Base-by-base conservation (phyloP, 2,329 filamentous ascomycete genomes). In the Onygenales sp. region DNA sequence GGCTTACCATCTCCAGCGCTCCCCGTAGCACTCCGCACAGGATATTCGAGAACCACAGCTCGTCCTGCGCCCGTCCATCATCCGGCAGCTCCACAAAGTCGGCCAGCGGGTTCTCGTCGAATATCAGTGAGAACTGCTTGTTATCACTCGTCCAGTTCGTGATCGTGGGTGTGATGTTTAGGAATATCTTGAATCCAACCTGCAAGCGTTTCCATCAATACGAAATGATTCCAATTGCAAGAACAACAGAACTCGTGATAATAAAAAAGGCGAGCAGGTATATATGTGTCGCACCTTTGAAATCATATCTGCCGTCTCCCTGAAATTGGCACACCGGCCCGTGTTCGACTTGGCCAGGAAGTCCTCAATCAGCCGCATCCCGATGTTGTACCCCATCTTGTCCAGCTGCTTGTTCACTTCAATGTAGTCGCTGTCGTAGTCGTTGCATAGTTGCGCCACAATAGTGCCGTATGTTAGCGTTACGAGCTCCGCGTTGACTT, bases 301-400 rank as follows among this genome's bases (percentile, higher is more conserved):
- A 63, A 98, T 93, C 83, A 94, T 92, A 70, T 98, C 93, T 42
- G 93, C 92, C 6, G 93, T 97, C 70, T 98, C 93, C 55, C 88
- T 82, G 67, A 98, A 96, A 74, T 93, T 97, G 62, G 83, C 79
- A 71, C 93, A 98, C 59, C 90, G 81, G 62, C 89, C 88, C 2
- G 87, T 89, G 62, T 89, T 92, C 4, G 90, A 93, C 71, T 96
- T 97, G 63, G 93, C 93, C 14, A 98, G 83, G 65, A 96, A 98
- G 72, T 98, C 93, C 64, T 98, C 93, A 62, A 98, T 96, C 60
- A 98, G 74, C 39, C 93, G 87, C 65, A 97, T 78, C 32, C 93
- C 93, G 59, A 98, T 98, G 65, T 97, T 97, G 75, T 97, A 96
- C 52, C 93, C 93, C 93, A 98, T 98, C 74, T 92, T 94, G 68